Base-by-base conservation (phyloP, 768 basidiomycete species). In the Clavaria fumosa region DNA sequence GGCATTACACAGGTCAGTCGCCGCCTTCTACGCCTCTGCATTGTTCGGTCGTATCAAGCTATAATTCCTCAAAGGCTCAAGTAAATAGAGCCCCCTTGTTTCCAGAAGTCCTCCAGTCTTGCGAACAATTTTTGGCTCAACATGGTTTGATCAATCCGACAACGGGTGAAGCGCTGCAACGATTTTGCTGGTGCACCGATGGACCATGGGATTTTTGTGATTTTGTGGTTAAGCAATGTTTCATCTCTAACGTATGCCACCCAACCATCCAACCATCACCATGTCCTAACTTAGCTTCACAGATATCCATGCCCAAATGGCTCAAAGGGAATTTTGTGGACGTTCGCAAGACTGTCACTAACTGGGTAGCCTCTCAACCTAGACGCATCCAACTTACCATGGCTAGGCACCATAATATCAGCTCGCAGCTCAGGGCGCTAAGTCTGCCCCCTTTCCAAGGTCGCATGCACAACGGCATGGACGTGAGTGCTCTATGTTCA, bases 161-260 rank as follows among this genome's bases (percentile, higher is more conserved):
- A 37, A 74, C 66, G 15, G 72, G 72, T 35, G 62, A 65, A 43
- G 67, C 64, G 4, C 60, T 77, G 33, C 57, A 67, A 42, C 75
- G 69, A 17, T 84, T 77, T 52, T 78, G 76, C 53, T 85, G 81
- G 81, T 84, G 79, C 54, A 78, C 70, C 38, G 85, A 88, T 51
- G 83, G 84, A 2, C 83, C 84, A 11, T 86, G 71, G 47, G 84
- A 86, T 53, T 55, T 89, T 34, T 67, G 80, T 43, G 80, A 89
- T 57, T 88, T 89, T 47, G 72, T 88, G 39, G 74, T 83, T 34
- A 90, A 89, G 54, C 85, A 89, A 54, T 86, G 78, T 51, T 88
- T 85, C 54, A 83, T 89, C 48, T 88, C 84, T 34, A 71, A 75
- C 54, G 79, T 78, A n/a, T n/a, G n/a, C n/a, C n/a, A n/a, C n/a